Evolutionary conservation across 352 stramenopile genomes (phyloP).

Genomic region (Saprolegnia diclina): DNA sequence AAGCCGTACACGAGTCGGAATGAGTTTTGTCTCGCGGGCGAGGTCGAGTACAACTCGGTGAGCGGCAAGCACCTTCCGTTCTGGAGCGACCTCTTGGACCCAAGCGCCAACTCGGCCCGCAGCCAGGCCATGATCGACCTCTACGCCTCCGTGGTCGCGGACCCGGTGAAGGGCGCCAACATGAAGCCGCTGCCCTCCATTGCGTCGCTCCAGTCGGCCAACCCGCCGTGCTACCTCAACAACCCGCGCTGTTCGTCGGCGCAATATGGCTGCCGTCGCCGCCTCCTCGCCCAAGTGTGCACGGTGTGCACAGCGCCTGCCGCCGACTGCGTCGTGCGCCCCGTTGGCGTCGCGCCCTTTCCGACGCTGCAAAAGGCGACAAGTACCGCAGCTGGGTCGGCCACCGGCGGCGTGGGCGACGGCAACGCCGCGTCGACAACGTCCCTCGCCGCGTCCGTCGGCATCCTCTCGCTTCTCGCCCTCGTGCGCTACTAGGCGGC

Average conservation of each 20-base stretch:
- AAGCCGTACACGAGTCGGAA: constrained; percentile 33
- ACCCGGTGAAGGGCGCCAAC: constrained; percentile 24
- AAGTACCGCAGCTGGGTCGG: not conserved
- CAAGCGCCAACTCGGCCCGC: constrained; percentile 41
- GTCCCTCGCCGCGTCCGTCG: not conserved
- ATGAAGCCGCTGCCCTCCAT: constrained; percentile 49
- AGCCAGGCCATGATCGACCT: constrained; percentile 40
- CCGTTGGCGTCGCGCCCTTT: not conserved
- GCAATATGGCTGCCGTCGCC: constrained; percentile 45
- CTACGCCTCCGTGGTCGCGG: constrained; percentile 38
- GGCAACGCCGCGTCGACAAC: not conserved
- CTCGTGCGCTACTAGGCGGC: no score
- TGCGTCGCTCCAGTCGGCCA: constrained; percentile 35
- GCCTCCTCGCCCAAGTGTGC: constrained; percentile 60
- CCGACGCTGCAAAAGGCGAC: constrained; percentile 9
- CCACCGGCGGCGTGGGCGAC: not conserved
- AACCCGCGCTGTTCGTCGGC: constrained; percentile 40
- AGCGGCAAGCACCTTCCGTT: constrained; percentile 36
- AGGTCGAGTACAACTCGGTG: constrained; percentile 29
- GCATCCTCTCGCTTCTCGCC: no score
- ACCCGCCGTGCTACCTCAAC: constrained; percentile 72
- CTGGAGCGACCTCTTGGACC: constrained; percentile 46
- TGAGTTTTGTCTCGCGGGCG: constrained; percentile 45
- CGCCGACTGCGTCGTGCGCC: constrained; percentile 13
- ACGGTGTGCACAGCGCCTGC: constrained; percentile 40